These are phyloP conservation scores for Fusarium annulatum DNA, from an alignment of 2,329 filamentous ascomycete genomes.

Conservation along the genomic window DNA sequence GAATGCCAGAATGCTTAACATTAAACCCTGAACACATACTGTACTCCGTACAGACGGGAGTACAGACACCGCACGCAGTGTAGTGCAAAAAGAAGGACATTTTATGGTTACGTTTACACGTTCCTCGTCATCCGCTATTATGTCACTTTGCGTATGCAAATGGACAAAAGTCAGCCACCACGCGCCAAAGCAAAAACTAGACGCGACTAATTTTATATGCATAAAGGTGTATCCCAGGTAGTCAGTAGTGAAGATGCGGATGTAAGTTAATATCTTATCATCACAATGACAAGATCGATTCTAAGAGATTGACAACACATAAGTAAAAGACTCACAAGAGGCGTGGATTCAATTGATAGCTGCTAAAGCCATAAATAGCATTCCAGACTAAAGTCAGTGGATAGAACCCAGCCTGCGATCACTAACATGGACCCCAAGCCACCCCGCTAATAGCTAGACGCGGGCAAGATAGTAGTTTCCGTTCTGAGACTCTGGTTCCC, in stretches of 20 bases:
- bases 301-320: background rate
- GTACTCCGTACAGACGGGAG: background rate
- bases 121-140: slow-evolving; percentile 2
- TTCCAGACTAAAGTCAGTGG: slow-evolving; percentile 11
- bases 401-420: slow-evolving; percentile 4
- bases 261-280: background rate
- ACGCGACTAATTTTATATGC: slow-evolving; percentile 15
- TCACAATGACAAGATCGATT: background rate
- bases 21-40: background rate
- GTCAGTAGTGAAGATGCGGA: background rate
- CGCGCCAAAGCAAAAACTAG: slow-evolving; percentile 16
- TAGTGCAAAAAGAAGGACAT: slow-evolving; percentile 3
- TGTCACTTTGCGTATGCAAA: slow-evolving; percentile 12
- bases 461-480: slow-evolving; percentile 32
- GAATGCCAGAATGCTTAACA: background rate
- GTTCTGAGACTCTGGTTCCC: slow-evolving; percentile 31
- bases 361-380: slow-evolving; percentile 15
- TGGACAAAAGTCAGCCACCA: slow-evolving; percentile 14
- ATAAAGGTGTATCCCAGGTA: background rate
- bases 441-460: slow-evolving; percentile 28
- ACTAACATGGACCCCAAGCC: slow-evolving; percentile 29
- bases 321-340: background rate
- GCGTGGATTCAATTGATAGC: background rate
- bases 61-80: background rate
- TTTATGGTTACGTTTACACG: slow-evolving; percentile 8